Evolutionary conservation across 441 rosid species (phyloP).

Genomic region (Brassica hybrid): DNA sequence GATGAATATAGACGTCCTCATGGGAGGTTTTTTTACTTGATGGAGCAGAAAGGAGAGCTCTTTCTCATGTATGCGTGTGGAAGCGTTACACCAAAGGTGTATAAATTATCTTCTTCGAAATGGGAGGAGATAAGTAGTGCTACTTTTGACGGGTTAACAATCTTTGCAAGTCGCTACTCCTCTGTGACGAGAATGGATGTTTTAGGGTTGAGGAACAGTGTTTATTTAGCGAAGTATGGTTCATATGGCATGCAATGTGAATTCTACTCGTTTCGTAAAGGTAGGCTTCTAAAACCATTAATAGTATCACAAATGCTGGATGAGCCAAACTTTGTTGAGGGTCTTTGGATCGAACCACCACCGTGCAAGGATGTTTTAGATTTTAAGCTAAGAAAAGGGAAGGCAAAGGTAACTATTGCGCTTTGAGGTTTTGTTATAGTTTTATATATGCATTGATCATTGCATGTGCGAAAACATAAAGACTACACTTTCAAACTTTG

Average conservation of each 20-base stretch:
- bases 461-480: not conserved
- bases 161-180: not conserved
- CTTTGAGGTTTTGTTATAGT: not conserved
- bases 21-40: not conserved
- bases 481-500: not conserved
- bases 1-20: not conserved
- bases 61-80: not conserved
- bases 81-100: not conserved
- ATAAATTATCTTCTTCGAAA: not conserved
- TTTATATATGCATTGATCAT: not conserved
- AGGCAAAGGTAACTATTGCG: not conserved
- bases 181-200: not conserved
- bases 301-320: not conserved
- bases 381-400: not conserved
- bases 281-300: not conserved
- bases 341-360: conserved; percentile 9
- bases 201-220: not conserved
- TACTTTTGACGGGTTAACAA: not conserved
- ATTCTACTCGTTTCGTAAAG: not conserved
- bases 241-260: not conserved
- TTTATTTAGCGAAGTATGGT: not conserved
- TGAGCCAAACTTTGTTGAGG: not conserved
- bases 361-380: not conserved
- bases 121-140: not conserved
- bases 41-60: conserved; percentile 3